phyloP scores from a whole-genome alignment of 768 basidiomycete genomes.

The Brasilioporus rufonigricans region DNA sequence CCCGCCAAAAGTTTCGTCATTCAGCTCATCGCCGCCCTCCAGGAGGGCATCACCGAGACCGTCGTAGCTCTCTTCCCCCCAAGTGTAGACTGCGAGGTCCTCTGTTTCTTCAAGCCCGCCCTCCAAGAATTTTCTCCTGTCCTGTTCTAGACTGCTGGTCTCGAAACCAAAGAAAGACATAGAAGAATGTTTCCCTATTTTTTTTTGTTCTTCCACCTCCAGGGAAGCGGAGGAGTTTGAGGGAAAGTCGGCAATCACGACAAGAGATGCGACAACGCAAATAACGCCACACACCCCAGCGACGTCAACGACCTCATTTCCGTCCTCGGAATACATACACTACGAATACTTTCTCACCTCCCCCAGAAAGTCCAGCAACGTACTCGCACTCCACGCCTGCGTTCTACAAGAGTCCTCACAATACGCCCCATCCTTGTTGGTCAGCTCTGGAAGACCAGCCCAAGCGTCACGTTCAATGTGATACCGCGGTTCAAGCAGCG shows the following conservation, averaged over 20 bases:
- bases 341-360: conserved; percentile 42
- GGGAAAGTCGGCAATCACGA: conserved; percentile 17
- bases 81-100: conserved; percentile 87
- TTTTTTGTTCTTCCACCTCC: conserved; percentile 15
- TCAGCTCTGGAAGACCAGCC: conserved; percentile 93
- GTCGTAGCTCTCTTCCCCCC: conserved; percentile 90
- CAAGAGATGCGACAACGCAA: conserved; percentile 12
- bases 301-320: not conserved
- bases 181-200: conserved; percentile 11
- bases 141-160: conserved; percentile 58
- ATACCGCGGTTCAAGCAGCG: conserved; percentile 64
- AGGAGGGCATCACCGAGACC: conserved; percentile 84
- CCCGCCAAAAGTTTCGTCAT: conserved; percentile 95
- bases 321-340: not conserved
- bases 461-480: conserved; percentile 83
- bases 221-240: conserved; percentile 13
- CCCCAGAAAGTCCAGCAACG: conserved; percentile 85
- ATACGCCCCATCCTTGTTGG: conserved; percentile 78
- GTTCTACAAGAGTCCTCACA: conserved; percentile 90
- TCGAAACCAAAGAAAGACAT: conserved; percentile 89
- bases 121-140: conserved; percentile 55
- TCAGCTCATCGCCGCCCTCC: conserved; percentile 90
- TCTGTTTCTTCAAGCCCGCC: conserved; percentile 56
- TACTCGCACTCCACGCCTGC: conserved; percentile 96
- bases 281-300: conserved; percentile 24